Evolutionary conservation across 2,329 filamentous ascomycete genomes (phyloP).

Genomic region (Stromatinia cepivora): DNA sequence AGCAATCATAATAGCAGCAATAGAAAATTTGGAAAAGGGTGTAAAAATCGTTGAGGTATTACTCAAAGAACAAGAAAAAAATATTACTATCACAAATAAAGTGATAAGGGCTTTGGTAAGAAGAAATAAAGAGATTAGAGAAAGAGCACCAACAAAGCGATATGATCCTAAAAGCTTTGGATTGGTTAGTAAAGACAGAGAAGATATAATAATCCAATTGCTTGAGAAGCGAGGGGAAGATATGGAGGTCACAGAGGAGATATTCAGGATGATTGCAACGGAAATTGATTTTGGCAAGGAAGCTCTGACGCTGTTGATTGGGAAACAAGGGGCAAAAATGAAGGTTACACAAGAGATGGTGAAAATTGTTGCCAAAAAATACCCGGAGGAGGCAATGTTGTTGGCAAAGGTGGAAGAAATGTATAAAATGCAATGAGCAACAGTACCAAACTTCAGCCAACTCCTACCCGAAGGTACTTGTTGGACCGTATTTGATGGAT

Average conservation of each 20-base stretch:
- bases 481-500: too few relatives aligned
- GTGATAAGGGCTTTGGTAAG: too few relatives aligned
- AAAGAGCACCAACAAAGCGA: too few relatives aligned
- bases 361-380: neutral
- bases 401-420: too few relatives aligned
- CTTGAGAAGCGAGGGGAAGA: neutral
- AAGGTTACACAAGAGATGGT: neutral
- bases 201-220: neutral
- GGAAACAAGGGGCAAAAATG: neutral
- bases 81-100: neutral
- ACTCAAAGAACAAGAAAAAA: neutral
- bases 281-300: fast-evolving
- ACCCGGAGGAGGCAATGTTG: neutral
- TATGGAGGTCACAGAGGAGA: neutral
- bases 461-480: too few relatives aligned
- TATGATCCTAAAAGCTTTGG: too few relatives aligned
- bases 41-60: fast-evolving
- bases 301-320: fast-evolving
- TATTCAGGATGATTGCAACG: neutral
- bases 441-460: too few relatives aligned
- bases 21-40: fast-evolving
- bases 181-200: too few relatives aligned
- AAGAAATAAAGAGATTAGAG: too few relatives aligned
- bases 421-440: too few relatives aligned
- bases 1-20: fast-evolving